Conservation (phyloP, 2,329 filamentous ascomycete species). For the Elsinoe perseae region DNA sequence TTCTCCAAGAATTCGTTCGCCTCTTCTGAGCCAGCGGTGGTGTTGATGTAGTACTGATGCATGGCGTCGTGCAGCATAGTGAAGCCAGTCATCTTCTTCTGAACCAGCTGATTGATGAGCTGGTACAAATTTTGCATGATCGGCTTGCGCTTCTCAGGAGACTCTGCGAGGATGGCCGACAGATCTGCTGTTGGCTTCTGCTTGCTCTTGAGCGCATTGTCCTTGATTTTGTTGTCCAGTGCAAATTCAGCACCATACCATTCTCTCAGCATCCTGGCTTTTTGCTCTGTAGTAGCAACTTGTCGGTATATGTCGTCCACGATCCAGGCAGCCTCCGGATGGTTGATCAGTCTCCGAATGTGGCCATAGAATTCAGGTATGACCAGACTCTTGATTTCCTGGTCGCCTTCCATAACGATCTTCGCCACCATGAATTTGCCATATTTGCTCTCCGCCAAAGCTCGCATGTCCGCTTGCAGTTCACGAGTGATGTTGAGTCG, state of each 20-base stretch:
- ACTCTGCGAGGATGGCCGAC: constrained; percentile 61
- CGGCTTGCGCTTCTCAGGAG: constrained; percentile 76
- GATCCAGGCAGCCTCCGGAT: constrained; percentile 95
- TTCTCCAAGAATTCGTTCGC: constrained; percentile 81
- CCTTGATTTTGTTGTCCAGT: constrained; percentile 57
- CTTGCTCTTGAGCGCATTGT: constrained; percentile 37
- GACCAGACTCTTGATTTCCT: constrained; percentile 78
- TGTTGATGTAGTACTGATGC: constrained; percentile 88
- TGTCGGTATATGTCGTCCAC: constrained; percentile 92
- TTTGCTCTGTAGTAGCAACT: constrained; percentile 78
- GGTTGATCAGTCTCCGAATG: constrained; percentile 87
- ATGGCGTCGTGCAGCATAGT: constrained; percentile 98
- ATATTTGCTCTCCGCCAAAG: constrained; percentile 88
- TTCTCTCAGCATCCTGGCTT: constrained; percentile 74
- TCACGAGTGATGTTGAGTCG: constrained; percentile 79
- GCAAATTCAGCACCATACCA: constrained; percentile 96
- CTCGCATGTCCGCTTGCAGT: constrained; percentile 73
- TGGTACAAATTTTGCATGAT: constrained; percentile 81
- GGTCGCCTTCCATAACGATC: constrained; percentile 79
- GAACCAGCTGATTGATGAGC: constrained; percentile 83
- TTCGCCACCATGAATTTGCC: constrained; percentile 97
- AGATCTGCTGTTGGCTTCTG: constrained; percentile 53
- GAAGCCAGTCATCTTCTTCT: constrained; percentile 95
- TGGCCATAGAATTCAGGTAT: constrained; percentile 93
- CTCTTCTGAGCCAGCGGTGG: constrained; percentile 68